Base-by-base conservation (phyloP, 176 grass and related monocot genomes). In the Carex parvula region DNA sequence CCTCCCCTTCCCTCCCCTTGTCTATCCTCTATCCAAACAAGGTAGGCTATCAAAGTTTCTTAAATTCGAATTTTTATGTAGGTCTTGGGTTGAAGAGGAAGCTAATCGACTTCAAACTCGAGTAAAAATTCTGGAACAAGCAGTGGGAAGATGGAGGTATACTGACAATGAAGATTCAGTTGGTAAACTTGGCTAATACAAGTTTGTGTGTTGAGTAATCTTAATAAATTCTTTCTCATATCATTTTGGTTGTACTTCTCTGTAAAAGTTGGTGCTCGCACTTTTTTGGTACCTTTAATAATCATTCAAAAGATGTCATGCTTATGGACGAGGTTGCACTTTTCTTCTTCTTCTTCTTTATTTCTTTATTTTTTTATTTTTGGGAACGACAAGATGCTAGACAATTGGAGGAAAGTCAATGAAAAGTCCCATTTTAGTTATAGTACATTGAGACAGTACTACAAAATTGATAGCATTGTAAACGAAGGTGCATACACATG, bases 21-120 rank as follows among this genome's bases (percentile, higher is more conserved):
- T 48, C 46, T 48, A 48, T 48, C 46, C 8, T 48, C 46, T 0
- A 50, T 50, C 46, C 46, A 12, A 50, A 50, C 46, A 50, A 12
- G 46, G 9, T 9, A 77, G 73, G 13, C n/a, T 33, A 10, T 46
- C 17, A 32, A 77, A 9, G 2, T 55, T 77, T 30, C 50, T 77
- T 57, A 77, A 7, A 77, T 55, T 77, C 6, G 12, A 13, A 55
- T 29, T 53, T 32, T 20, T 54, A 26, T 64, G 46, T 52, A 83
- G 80, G 21, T 83, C 80, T 50, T 83, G 80, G 80, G 44, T 83
- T 53, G 80, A 83, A 66, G 62, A 53, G n/a, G 80, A 83, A 83
- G 80, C 62, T 10, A 83, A 48, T 62, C 39, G 80, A 52, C 60
- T 83, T 52, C 80, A 83, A 83, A 66, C 3, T 83, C 21, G 80